Base-by-base conservation (phyloP, 805 yeast genomes). In the Wickerhamomyces bisporus region DNA sequence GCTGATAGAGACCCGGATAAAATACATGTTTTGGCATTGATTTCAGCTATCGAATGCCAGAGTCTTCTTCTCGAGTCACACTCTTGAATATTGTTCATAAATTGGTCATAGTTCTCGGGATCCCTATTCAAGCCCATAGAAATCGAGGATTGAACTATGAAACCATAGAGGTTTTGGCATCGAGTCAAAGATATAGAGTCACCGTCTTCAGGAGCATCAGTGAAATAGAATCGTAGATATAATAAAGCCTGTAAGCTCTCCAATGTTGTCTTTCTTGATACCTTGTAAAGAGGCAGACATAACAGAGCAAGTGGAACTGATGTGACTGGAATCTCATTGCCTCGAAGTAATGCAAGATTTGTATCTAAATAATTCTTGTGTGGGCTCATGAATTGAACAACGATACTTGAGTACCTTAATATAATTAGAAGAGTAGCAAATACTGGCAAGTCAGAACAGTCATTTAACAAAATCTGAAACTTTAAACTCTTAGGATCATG, bases 81-180 rank as follows among this genome's bases (percentile, higher is more conserved):
- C 14, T 34, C 44, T 8, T 17, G n/a, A 11, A 34, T 10, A 36
- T 47, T 35, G 14, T 33, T 36, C 1, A n/a, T 16, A 2, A 35
- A 39, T 43, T 39, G 53, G 20, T 34, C 8, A 19, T 45, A 60
- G 7, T 42, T 41, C 13, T 47, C 50, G 0, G 78, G 77, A 31
- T 74, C 80, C 34, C 74, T 52, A 44, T 73, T 60, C 27, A 74
- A 48, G 0, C 78, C 79, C 40, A 72, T 47, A 4, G 64, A 52
- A 15, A 64, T 42, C 0, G 74, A 73, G 60, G 68, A 64, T 38
- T 71, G 75, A 5, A 64, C 41, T 5, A 65, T 50, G 29, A 68
- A 47, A 0, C 66, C 68, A 10, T 59, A 55, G 15, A 61, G 53
- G 4, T 58, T 55, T 31, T 62, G 71, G 0, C 65, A 49, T 29